Percentiles rank a stretch among this genome's conserved stretches.
These are phyloP conservation scores for Penicillium simplicissimum DNA, from an alignment of 495 filamentous ascomycete species.

Conservation along the genomic window DNA sequence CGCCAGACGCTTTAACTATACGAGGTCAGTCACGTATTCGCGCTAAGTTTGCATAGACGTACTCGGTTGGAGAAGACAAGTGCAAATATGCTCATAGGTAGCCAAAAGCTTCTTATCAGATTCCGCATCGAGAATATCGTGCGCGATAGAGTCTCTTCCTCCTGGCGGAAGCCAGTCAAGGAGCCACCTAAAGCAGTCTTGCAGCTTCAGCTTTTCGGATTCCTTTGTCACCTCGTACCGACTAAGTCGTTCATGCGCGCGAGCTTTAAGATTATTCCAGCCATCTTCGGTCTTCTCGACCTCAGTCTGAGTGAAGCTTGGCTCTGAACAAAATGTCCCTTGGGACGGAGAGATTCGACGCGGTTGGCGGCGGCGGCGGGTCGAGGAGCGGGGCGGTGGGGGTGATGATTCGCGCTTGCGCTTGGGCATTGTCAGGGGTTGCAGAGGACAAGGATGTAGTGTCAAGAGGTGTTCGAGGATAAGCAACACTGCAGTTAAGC, in stretches of 20 bases:
- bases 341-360: conserved; percentile 1
- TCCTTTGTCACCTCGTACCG: not conserved
- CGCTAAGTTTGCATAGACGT: not conserved
- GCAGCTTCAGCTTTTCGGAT: not conserved
- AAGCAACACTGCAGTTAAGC: not conserved
- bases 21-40: not conserved
- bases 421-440: not conserved
- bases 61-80: not conserved
- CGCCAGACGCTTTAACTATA: not conserved
- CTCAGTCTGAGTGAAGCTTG: not conserved
- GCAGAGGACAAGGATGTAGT: conserved; percentile 1
- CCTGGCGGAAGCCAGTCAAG: not conserved
- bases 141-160: not conserved
- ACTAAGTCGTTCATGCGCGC: not conserved
- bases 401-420: not conserved
- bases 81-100: not conserved
- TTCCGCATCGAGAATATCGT: not conserved
- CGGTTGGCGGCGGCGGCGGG: not conserved
- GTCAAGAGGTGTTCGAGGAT: not conserved
- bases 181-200: too few relatives aligned
- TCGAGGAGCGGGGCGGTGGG: conserved; percentile 1
- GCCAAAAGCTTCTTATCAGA: not conserved
- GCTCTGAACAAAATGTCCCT: conserved; percentile 1
- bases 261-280: conserved; percentile 2
- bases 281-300: conserved; percentile 4